These are phyloP conservation scores for Alternaria metachromatica DNA, from an alignment of 2,329 filamentous ascomycete species.

Conservation along the genomic window DNA sequence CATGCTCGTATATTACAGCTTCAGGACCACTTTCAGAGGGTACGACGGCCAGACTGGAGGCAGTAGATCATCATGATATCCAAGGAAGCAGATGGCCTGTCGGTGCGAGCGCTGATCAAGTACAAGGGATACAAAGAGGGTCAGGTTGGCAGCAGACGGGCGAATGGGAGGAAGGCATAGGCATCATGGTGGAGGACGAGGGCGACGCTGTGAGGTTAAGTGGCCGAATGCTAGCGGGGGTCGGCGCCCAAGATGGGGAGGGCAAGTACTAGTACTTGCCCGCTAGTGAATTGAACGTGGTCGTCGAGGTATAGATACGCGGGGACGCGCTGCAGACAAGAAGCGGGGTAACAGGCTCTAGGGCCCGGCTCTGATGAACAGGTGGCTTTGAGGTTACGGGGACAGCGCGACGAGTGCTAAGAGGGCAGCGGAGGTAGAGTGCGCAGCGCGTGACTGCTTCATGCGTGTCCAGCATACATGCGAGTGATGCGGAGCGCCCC, in stretches of 20 bases:
- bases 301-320: conserved; percentile 38
- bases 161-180: conserved; percentile 41
- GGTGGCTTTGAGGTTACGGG: conserved; percentile 46
- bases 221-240: conserved; percentile 41
- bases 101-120: conserved; percentile 48
- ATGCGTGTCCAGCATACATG: conserved; percentile 35
- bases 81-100: conserved; percentile 44
- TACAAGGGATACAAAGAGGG: conserved; percentile 49
- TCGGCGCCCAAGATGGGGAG: conserved; percentile 22
- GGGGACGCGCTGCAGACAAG: conserved; percentile 33
- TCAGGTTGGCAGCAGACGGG: conserved; percentile 43
- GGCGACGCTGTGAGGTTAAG: conserved; percentile 39
- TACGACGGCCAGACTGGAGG: conserved; percentile 39
- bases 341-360: conserved; percentile 48
- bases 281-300: conserved; percentile 6
- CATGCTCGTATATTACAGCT: conserved; percentile 44
- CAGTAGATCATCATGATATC: conserved; percentile 49
- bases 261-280: conserved; percentile 37
- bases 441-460: conserved; percentile 43
- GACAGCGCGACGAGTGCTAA: conserved; percentile 33
- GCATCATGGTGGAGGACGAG: conserved; percentile 42
- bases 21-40: conserved; percentile 39
- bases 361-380: conserved; percentile 38
- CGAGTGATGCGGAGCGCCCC: conserved; percentile 35
- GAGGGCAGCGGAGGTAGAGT: conserved; percentile 33